Conservation (phyloP, 768 basidiomycete genomes). For the Tephrocybe sp. region DNA sequence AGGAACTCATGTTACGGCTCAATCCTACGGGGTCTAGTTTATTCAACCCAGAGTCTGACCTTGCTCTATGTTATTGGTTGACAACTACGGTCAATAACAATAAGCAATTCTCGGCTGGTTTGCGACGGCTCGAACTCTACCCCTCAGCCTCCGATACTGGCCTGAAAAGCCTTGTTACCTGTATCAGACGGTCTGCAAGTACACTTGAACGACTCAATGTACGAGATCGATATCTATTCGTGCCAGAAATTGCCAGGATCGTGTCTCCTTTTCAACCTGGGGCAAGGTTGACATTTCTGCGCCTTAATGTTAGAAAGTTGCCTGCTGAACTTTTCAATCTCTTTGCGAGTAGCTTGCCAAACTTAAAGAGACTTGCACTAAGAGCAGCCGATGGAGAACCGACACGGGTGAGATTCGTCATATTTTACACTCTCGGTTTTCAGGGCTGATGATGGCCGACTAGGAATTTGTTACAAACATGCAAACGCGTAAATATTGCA, state of each 20-base stretch:
- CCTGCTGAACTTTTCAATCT: slow-evolving; percentile 32
- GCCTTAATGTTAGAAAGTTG: slow-evolving; percentile 33
- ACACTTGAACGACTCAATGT: slow-evolving; percentile 35
- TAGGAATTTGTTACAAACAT: slow-evolving; percentile 26
- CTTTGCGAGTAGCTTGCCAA: slow-evolving; percentile 28
- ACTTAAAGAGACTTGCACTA: slow-evolving; percentile 28
- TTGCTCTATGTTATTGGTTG: slow-evolving; percentile 35
- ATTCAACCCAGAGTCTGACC: slow-evolving; percentile 31
- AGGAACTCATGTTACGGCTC: slow-evolving; percentile 35
- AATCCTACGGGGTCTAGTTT: slow-evolving; percentile 31
- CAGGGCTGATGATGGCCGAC: slow-evolving; percentile 6
- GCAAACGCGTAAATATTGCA: slow-evolving; percentile 23
- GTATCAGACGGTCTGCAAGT: slow-evolving; percentile 28
- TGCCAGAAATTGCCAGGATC: slow-evolving; percentile 28
- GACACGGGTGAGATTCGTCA: slow-evolving; percentile 9
- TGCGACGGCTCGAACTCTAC: slow-evolving; percentile 38
- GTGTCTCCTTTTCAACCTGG: slow-evolving; percentile 24
- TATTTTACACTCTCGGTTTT: slow-evolving; percentile 2
- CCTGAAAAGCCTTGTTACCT: slow-evolving; percentile 30
- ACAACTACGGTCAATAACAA: slow-evolving; percentile 23
- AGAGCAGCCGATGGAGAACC: slow-evolving; percentile 27
- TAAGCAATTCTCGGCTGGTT: slow-evolving; percentile 24
- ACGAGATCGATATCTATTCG: slow-evolving; percentile 38
- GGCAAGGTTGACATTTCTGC: slow-evolving; percentile 24
- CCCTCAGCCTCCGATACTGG: slow-evolving; percentile 34